Evolutionary conservation across 176 grass and related monocot genomes (phyloP), one percentile per base, ranked within the genome.

Genomic region (Areca catechu): DNA sequence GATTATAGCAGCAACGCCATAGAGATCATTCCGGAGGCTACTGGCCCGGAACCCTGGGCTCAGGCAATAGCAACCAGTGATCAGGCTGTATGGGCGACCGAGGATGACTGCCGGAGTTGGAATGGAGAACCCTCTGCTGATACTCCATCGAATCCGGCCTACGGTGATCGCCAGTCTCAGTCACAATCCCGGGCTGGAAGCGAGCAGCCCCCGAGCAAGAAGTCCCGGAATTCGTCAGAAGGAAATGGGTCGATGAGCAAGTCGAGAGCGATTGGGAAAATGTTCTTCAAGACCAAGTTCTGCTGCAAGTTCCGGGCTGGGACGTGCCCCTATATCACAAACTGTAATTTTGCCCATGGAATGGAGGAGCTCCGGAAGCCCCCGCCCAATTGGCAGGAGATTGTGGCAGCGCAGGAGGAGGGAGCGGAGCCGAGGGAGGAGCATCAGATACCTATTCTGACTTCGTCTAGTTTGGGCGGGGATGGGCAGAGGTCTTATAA

Each of bases 261-360:
- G 74, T 92, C 87, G 10, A 75, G 88, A 4, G 84, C 80, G 2
- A 85, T 98, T 16, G 87, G 93, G 20, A 98, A 98, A 72, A 98
- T 98, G 93, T 98, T 98, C 83, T 98, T 98, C 76, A 98, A 98
- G 71, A 98, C 93, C 25, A 98, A 98, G 68, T 87, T 98, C 22
- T 98, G 93, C 81, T 92, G 93, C 76, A 89, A 98, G 66, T 92
- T 92, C 65, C 81, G 87, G 0, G 81, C 84, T 0, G 93, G 93
- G 50, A 98, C 93, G 7, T 98, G 93, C 63, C 93, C 93, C 0
- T 98, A 98, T 22, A 79, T 98, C 10, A 92, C 93, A n/a, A 98
- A 92, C 19, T 98, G 87, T 65, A 98, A 98, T 81, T 98, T 98
- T 17, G 87, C 93, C 4, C 93, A 98, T 17, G 87, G 93, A 34